These are phyloP conservation scores for Candida pseudoviswanathii DNA, from an alignment of 1,139 yeast species.

Conservation along the genomic window DNA sequence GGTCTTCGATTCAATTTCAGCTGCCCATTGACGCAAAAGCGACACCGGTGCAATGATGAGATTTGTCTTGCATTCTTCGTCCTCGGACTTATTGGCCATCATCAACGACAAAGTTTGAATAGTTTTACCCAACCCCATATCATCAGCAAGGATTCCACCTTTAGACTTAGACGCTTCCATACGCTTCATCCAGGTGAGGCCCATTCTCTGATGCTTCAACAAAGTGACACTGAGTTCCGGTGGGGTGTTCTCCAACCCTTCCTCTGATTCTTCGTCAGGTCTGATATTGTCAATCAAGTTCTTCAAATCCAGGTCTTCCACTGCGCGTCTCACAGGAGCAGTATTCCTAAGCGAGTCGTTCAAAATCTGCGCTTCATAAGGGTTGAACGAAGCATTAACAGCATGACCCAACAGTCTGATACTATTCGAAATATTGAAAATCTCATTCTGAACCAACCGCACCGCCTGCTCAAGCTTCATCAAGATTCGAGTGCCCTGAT, in stretches of 20 bases:
- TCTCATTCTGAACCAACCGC: neutral
- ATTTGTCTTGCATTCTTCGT: conserved; percentile 52
- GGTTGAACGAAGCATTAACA: conserved; percentile 8
- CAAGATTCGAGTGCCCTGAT: conserved; percentile 3
- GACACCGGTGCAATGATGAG: conserved; percentile 86
- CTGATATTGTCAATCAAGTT: conserved; percentile 67
- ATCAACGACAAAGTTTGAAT: conserved; percentile 78
- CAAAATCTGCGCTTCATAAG: conserved; percentile 10
- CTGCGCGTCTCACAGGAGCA: neutral
- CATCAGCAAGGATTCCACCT: conserved; percentile 91
- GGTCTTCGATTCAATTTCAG: conserved; percentile 67
- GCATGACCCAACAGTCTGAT: conserved; percentile 8
- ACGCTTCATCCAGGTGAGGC: conserved; percentile 77
- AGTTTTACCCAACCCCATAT: conserved; percentile 94
- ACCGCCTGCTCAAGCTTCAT: conserved; percentile 4
- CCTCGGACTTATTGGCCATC: conserved; percentile 51
- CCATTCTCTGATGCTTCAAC: conserved; percentile 83
- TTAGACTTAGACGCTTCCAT: conserved; percentile 59
- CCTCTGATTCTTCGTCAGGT: conserved; percentile 54
- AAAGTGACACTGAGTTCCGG: conserved; percentile 63
- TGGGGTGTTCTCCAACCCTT: conserved; percentile 64
- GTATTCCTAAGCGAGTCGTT: neutral
- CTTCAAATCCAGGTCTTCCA: conserved; percentile 37
- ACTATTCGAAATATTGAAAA: neutral
- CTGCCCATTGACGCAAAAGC: conserved; percentile 79